These are phyloP conservation scores for Pyrenula aspistea DNA, from an alignment of 495 filamentous ascomycete species.

Conservation along the genomic window DNA sequence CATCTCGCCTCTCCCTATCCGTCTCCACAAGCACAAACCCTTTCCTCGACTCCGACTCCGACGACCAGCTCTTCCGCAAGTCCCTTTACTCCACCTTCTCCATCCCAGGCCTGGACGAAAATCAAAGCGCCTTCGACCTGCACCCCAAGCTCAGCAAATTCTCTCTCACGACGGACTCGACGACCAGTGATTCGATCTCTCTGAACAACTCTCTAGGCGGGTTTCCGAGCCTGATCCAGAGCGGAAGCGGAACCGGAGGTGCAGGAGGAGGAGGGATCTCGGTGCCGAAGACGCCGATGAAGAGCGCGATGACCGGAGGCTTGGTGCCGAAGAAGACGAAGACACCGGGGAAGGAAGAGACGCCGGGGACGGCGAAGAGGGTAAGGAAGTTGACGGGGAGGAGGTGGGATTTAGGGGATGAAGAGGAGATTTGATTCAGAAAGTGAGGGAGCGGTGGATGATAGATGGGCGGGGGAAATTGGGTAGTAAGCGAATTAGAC, in stretches of 20 bases:
- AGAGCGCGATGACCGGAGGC: conserved; percentile 32
- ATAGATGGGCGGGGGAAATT: neutral
- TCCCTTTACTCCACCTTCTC: neutral
- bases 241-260: conserved; percentile 4
- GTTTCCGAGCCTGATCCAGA: neutral
- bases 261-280: neutral
- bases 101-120: neutral
- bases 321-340: conserved; percentile 44
- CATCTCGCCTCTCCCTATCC: conserved; percentile 29
- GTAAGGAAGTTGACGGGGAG: conserved; percentile 39
- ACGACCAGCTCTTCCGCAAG: neutral
- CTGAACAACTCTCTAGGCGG: neutral
- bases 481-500: too few species aligned
- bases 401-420: conserved; percentile 45
- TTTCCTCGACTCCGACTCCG: conserved; percentile 8
- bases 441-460: neutral
- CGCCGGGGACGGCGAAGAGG: conserved; percentile 20
- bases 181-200: neutral
- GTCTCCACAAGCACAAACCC: conserved; percentile 16
- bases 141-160: neutral
- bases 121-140: neutral
- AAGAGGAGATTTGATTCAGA: conserved; percentile 29
- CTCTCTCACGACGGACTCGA: neutral
- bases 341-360: conserved; percentile 37
- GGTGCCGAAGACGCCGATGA: neutral